Conservation (phyloP, 2,329 filamentous ascomycete genomes). For the Diaporthe ampelina region DNA sequence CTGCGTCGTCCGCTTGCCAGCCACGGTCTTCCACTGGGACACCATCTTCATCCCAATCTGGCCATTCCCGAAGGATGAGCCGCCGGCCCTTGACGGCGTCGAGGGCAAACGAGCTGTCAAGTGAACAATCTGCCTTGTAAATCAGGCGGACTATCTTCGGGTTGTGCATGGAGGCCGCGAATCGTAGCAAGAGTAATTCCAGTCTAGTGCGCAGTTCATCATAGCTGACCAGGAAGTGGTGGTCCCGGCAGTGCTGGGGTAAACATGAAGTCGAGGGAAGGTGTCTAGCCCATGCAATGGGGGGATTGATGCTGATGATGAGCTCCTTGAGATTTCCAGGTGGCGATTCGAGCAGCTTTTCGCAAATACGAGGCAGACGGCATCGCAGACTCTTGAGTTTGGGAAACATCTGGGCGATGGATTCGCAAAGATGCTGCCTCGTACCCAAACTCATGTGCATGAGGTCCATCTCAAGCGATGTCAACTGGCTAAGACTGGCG, state of each 20-base stretch:
- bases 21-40: too few relatives aligned
- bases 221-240: too few relatives aligned
- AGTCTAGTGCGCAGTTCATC: neutral
- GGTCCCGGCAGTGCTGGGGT: too few relatives aligned
- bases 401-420: neutral
- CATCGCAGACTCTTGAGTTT: conserved; percentile 11
- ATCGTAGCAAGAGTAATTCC: neutral
- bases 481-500: neutral
- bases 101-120: accelerated
- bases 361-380: neutral
- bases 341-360: neutral
- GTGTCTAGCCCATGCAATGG: too few relatives aligned
- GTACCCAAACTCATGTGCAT: accelerated
- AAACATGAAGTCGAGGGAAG: too few relatives aligned
- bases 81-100: neutral
- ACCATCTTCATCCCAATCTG: neutral
- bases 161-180: neutral
- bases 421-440: neutral
- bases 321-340: conserved; percentile 10
- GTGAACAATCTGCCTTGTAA: accelerated
- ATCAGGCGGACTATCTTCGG: neutral
- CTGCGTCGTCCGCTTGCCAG: too few relatives aligned
- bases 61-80: neutral
- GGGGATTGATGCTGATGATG: neutral
- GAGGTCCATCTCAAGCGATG: neutral